Conservation (phyloP, 192 early-diverging fungal genomes). For the Geranomyces variabilis region DNA sequence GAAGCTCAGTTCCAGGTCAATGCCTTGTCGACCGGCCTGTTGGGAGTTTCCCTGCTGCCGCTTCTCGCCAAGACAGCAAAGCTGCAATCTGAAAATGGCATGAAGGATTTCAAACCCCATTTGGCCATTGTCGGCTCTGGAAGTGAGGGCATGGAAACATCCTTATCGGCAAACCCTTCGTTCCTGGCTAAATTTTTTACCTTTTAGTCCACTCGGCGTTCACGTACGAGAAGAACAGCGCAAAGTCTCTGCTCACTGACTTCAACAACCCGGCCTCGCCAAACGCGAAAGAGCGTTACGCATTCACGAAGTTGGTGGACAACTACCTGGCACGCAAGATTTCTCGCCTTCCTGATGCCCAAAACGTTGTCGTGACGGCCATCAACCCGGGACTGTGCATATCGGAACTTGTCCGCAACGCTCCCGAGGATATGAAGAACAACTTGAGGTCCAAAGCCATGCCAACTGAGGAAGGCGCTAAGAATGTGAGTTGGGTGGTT, state of each 20-base stretch:
- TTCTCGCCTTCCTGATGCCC: not conserved
- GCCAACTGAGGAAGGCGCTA: not conserved
- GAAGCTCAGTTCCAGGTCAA: no score
- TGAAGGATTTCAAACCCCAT: no score
- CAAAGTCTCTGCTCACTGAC: not conserved
- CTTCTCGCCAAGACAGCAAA: no score
- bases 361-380: not conserved
- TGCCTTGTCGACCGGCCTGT: no score
- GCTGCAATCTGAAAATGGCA: no score
- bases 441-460: not conserved
- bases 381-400: not conserved
- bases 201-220: not conserved
- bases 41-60: no score
- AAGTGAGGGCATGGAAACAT: not conserved
- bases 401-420: not conserved
- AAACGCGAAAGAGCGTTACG: not conserved
- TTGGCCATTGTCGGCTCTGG: not conserved
- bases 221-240: not conserved
- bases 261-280: not conserved
- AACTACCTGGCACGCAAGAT: not conserved
- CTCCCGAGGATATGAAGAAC: not conserved
- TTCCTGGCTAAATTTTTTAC: not conserved
- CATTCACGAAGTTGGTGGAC: not conserved
- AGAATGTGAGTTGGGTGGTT: slow-evolving; percentile 2
- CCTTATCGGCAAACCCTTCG: no score